These are phyloP conservation scores for Tillandsia leiboldiana DNA, from an alignment of 176 grass and related monocot genomes.

Conservation along the genomic window DNA sequence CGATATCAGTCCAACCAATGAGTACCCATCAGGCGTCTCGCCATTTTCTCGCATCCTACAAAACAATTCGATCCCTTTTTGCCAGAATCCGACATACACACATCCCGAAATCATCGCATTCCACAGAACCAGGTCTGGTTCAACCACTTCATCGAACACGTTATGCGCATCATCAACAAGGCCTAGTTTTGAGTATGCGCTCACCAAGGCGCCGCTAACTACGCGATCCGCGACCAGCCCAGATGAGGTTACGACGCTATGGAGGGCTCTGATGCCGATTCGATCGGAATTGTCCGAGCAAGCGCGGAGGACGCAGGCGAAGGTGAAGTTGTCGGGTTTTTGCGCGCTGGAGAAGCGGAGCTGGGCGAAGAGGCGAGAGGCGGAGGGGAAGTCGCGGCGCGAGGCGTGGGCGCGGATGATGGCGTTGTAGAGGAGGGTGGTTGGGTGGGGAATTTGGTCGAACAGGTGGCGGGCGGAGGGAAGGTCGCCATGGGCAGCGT, in stretches of 20 bases:
- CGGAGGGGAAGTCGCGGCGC: constrained; percentile 20
- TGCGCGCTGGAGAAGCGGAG: constrained; percentile 28
- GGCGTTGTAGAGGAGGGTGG: constrained; percentile 42
- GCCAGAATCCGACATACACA: constrained; percentile 40
- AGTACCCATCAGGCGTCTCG: constrained; percentile 38
- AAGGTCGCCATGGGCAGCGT: constrained; percentile 28
- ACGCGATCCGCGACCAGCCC: constrained; percentile 22
- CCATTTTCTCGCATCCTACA: constrained; percentile 23
- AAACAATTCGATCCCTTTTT: constrained; percentile 38
- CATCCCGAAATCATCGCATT: constrained; percentile 57
- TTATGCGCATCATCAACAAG: constrained; percentile 21
- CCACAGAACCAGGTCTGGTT: constrained; percentile 43
- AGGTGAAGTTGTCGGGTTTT: constrained; percentile 42
- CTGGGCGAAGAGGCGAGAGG: constrained; percentile 29
- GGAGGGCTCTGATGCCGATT: constrained; percentile 10
- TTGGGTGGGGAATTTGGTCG: constrained; percentile 25
- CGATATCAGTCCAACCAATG: constrained; percentile 47
- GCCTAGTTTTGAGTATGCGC: constrained; percentile 32
- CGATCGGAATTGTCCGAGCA: constrained; percentile 36
- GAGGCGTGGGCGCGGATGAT: constrained; percentile 48
- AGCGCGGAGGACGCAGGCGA: constrained; percentile 53
- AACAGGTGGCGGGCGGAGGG: constrained; percentile 36
- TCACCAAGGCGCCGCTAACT: constrained; percentile 36
- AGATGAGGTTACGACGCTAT: constrained; percentile 7
- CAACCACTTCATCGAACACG: constrained; percentile 31